These are phyloP conservation scores for Thecaphora thlaspeos DNA, from an alignment of 1,284 basidiomycete species.

Conservation along the genomic window DNA sequence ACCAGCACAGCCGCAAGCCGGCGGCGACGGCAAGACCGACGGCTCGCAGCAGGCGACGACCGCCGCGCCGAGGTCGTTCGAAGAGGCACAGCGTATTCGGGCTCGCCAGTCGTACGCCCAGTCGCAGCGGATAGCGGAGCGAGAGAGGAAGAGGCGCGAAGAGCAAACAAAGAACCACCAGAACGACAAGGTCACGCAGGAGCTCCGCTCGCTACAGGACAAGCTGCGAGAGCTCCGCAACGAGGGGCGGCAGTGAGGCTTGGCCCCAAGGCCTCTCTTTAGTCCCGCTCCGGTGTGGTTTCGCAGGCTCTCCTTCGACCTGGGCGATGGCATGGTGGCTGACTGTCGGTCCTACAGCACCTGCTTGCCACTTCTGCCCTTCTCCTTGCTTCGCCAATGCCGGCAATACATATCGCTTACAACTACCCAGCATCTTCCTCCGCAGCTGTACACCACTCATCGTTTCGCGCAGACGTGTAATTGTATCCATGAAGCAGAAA, in stretches of 20 bases:
- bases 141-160: slow-evolving; percentile 14
- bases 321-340: too few species aligned
- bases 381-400: too few species aligned
- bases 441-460: too few species aligned
- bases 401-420: too few species aligned
- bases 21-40: background rate
- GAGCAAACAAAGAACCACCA: slow-evolving; percentile 11
- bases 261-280: background rate
- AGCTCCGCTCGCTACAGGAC: slow-evolving; percentile 34
- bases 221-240: slow-evolving; percentile 25
- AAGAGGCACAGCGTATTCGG: slow-evolving; percentile 23
- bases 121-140: slow-evolving; percentile 21
- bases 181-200: slow-evolving; percentile 18
- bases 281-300: too few species aligned
- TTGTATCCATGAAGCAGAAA: too few species aligned
- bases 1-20: background rate
- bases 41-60: background rate
- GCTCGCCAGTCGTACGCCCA: slow-evolving; percentile 30
- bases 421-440: too few species aligned
- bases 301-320: too few species aligned
- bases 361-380: too few species aligned
- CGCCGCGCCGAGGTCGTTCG: slow-evolving; percentile 9
- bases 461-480: too few species aligned
- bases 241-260: slow-evolving; percentile 1
- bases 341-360: too few species aligned